phyloP scores from a whole-genome alignment of 2,329 filamentous ascomycete species.

The Truncatella angustata region DNA sequence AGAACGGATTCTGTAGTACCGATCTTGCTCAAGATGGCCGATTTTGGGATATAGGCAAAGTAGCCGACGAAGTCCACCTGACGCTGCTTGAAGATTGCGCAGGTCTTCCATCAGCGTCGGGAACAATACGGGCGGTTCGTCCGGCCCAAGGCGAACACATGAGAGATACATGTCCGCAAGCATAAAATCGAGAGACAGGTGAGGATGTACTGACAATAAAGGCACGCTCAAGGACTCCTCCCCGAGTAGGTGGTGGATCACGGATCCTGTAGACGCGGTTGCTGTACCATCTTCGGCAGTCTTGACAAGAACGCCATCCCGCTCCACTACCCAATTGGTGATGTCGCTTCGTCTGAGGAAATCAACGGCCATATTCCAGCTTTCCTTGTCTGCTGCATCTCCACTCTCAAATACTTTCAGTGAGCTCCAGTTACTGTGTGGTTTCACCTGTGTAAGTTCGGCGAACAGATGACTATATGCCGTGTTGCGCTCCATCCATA shows the following conservation, averaged over 20 bases:
- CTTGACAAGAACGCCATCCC: slow-evolving; percentile 44
- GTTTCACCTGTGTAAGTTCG: slow-evolving; percentile 27
- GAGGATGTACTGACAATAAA: slow-evolving; percentile 16
- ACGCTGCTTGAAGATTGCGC: not conserved
- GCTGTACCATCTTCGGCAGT: slow-evolving; percentile 16
- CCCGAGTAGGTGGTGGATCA: slow-evolving; percentile 15
- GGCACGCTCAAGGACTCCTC: not conserved
- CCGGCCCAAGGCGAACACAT: not conserved
- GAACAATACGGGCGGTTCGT: not conserved
- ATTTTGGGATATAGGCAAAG: not conserved
- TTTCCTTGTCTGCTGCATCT: slow-evolving; percentile 42
- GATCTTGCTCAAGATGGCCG: not conserved
- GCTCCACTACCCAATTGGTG: slow-evolving; percentile 41
- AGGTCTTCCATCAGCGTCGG: not conserved
- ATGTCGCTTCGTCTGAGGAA: slow-evolving; percentile 34
- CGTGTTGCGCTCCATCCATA: slow-evolving; percentile 55
- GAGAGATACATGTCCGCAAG: not conserved
- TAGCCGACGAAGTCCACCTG: not conserved
- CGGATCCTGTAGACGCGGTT: slow-evolving; percentile 2
- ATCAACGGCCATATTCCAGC: slow-evolving; percentile 40
- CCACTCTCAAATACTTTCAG: slow-evolving; percentile 49
- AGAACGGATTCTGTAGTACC: not conserved
- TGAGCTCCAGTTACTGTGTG: slow-evolving; percentile 35
- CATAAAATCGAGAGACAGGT: not conserved
- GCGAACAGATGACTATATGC: slow-evolving; percentile 46